These are phyloP conservation scores for Exophiala sideris DNA, from an alignment of 2,329 filamentous ascomycete genomes.

Conservation along the genomic window DNA sequence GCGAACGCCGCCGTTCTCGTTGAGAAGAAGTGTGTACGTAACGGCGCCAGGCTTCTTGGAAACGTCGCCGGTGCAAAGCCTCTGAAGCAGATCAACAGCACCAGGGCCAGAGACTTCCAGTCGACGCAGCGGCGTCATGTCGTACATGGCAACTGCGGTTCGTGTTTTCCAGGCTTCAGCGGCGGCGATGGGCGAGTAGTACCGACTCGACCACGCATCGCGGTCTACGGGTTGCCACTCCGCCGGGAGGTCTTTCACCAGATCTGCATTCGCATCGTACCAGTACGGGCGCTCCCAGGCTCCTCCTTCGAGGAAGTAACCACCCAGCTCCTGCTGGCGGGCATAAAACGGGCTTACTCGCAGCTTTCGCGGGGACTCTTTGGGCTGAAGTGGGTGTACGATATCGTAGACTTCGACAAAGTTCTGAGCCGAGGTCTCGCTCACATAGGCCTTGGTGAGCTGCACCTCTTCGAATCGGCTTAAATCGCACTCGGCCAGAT, in stretches of 20 bases:
- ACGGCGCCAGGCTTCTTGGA: constrained; percentile 48
- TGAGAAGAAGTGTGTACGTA: constrained; percentile 57
- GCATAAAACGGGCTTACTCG: constrained; percentile 58
- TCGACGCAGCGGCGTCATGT: constrained; percentile 59
- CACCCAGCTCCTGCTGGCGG: constrained; percentile 51
- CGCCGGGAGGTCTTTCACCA: constrained; percentile 51
- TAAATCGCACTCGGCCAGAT: constrained; percentile 59
- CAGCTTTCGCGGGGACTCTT: constrained; percentile 56
- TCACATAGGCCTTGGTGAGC: constrained; percentile 53
- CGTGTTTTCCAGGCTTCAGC: constrained; percentile 65
- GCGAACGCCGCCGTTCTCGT: constrained; percentile 51
- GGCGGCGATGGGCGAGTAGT: constrained; percentile 57
- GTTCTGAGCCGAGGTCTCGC: constrained; percentile 58
- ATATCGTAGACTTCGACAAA: constrained; percentile 66
- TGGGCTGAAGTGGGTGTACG: constrained; percentile 58
- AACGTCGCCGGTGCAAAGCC: constrained; percentile 39
- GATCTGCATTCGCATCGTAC: constrained; percentile 55
- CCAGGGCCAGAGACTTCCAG: constrained; percentile 59
- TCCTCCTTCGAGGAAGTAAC: constrained; percentile 58
- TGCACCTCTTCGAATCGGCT: constrained; percentile 62
- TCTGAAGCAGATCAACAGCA: constrained; percentile 53
- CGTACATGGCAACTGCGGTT: constrained; percentile 60
- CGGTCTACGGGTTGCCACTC: constrained; percentile 55
- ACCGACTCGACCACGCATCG: constrained; percentile 57
- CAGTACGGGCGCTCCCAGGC: constrained; percentile 62